Evolutionary conservation across 2,329 filamentous ascomycete genomes (phyloP), one percentile per base, ranked within the genome.

Genomic region (Cercospora sp.): DNA sequence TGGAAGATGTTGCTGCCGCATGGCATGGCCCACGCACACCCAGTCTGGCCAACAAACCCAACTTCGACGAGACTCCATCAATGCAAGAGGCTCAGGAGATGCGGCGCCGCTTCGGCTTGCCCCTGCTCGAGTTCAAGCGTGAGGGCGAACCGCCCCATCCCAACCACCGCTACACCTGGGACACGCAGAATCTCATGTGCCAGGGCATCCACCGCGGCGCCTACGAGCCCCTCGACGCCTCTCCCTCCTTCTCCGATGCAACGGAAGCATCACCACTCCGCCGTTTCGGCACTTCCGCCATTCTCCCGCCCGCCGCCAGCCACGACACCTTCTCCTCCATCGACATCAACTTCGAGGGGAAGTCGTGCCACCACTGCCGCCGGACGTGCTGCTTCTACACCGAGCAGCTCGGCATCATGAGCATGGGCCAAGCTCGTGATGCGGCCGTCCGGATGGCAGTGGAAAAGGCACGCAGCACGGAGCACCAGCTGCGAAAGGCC

Each of bases 111-210:
- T 64, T 71, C 23, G 64, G 61, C 9, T 36, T 69, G 2, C 63
- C 67, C 7, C 62, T 65, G 12, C 69, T 71, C 12, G 30, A 67
- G 31, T 55, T 60, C 28, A 66, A 55, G 51, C 51, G 31, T 18
- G 66, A 63, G 2, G 42, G 33, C 12, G 61, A 67, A 26, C 64
- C 61, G 5, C 66, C 53, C 13, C 69, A 71, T 42, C 69, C 69
- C 5, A 65, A 67, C 28, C 69, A 71, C 45, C 31, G 45, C 12
- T 71, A 69, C 45, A 60, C 40, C 4, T 71, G 69, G 69, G 57
- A 68, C 23, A 67, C 66, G 2, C 63, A 64, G 40, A 69, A 69
- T 45, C 20, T 71, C 23, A 71, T 69, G 64, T 71, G 69, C 59
- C 53, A 58, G 28, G 69, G 57, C 28, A 57, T 66, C 26, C 68